Evolutionary conservation across 2,329 filamentous ascomycete species (phyloP), one percentile per base, ranked within the genome.

Genomic region (Penicillium sp.): DNA sequence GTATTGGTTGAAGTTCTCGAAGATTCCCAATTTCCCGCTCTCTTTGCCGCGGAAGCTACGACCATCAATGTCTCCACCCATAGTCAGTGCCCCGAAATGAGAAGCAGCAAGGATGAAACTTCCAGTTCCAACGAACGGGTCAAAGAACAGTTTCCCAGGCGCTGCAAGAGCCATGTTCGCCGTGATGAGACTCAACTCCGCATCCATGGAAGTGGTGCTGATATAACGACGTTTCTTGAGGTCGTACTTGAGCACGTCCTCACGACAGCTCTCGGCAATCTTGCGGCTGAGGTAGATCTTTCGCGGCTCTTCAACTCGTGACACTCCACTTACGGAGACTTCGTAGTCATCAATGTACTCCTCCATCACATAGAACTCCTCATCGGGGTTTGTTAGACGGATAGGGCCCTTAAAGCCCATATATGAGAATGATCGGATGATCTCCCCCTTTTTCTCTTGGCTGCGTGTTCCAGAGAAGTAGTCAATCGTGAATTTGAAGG

Each of bases 161-260:
- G 78, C 86, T 0, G 91, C 91, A 13, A 90, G 83, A 0, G 90
- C 90, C 62, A 99, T 85, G 67, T 97, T 99, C 1, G 93, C 94
- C 0, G 92, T 97, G 19, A 99, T 78, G 1, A 99, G 81, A 11
- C 91, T 90, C 40, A 99, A 80, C 71, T 97, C 94, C 0, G 93
- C 89, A 70, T 99, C 94, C 94, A 99, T 97, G 42, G 90, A 94
- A 0, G 94, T 99, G 0, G 93, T 97, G 62, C 89, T 91, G 65
- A 99, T 97, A 70, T 99, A 99, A 36, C 83, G 82, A 27, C 94
- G 81, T 74, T 96, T 96, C 79, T 99, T 99, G 19, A 99, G 80
- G 70, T 96, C 91, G 67, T 92, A 95, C 23, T 82, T 88, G 34
- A 83, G 78, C 30, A 90, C 80, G 5, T 87, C 78, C 49, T 89